A percentile compares a stretch with the other conserved stretches of the same genome.
These are phyloP conservation scores for Beauveria caledonica DNA, from an alignment of 2,329 filamentous ascomycete genomes.

Conservation along the genomic window DNA sequence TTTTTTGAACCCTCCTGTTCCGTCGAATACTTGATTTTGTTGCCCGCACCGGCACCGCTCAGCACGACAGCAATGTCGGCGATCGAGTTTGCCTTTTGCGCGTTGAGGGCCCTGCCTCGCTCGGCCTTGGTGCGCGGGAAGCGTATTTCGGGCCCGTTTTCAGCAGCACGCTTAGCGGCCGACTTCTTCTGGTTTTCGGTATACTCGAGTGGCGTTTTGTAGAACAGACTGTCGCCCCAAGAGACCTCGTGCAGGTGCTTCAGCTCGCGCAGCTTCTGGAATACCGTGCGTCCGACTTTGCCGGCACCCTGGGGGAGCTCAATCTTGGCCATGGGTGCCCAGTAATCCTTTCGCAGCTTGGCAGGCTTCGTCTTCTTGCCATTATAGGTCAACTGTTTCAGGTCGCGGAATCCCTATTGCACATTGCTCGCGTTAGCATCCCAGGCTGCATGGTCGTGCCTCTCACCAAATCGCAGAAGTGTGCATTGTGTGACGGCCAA, in stretches of 20 bases:
- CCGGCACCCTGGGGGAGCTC: constrained; percentile 46
- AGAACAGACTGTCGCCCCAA: constrained; percentile 44
- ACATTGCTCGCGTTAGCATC: not conserved
- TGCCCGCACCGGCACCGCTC: constrained; percentile 42
- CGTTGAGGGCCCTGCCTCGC: constrained; percentile 45
- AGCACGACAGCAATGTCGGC: constrained; percentile 57
- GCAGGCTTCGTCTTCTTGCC: constrained; percentile 59
- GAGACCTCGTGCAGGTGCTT: constrained; percentile 53
- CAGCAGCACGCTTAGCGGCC: constrained; percentile 19
- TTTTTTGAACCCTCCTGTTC: constrained; percentile 15
- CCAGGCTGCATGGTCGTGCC: not conserved
- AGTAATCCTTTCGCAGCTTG: constrained; percentile 59
- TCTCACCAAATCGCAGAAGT: too few species aligned
- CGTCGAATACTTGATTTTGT: constrained; percentile 29
- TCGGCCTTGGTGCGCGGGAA: constrained; percentile 31
- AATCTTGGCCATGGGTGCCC: constrained; percentile 53
- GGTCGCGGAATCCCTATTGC: constrained; percentile 31
- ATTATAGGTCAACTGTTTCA: constrained; percentile 55
- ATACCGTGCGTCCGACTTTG: constrained; percentile 49
- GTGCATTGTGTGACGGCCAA: not conserved
- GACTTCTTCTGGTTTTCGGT: constrained; percentile 26
- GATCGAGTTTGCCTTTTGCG: constrained; percentile 53
- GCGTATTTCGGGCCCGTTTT: constrained; percentile 24
- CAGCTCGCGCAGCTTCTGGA: constrained; percentile 57
- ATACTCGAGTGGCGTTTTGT: constrained; percentile 28